These are phyloP conservation scores for Lecanosticta acicola DNA, from an alignment of 2,329 filamentous ascomycete species.

Conservation along the genomic window DNA sequence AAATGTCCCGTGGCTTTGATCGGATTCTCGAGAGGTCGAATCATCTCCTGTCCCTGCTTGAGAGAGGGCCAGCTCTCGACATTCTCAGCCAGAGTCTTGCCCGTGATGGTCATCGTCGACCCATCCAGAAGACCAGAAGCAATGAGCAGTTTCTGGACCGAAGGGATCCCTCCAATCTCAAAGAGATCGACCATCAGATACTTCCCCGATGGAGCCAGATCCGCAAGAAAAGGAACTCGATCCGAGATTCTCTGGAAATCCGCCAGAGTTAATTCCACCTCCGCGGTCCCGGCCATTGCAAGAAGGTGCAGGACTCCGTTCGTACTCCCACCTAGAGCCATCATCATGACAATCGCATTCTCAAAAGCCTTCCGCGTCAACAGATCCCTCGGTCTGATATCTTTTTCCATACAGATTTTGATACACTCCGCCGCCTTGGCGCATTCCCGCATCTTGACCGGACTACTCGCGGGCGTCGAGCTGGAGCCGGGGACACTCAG, in stretches of 20 bases:
- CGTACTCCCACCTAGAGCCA: constrained; percentile 84
- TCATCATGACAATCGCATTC: constrained; percentile 83
- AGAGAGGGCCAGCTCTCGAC: constrained; percentile 70
- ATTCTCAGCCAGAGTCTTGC: constrained; percentile 77
- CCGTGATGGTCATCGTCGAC: constrained; percentile 72
- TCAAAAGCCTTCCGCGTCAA: constrained; percentile 77
- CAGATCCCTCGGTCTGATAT: constrained; percentile 75
- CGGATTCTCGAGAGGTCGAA: constrained; percentile 71
- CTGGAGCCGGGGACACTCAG: constrained; percentile 77
- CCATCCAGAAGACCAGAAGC: constrained; percentile 72
- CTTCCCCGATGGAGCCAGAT: constrained; percentile 75
- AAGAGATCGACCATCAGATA: constrained; percentile 88
- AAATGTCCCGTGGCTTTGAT: constrained; percentile 85
- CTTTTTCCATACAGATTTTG: constrained; percentile 69
- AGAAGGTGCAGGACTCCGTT: constrained; percentile 86
- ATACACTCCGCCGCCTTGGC: constrained; percentile 74
- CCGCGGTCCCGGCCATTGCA: constrained; percentile 82
- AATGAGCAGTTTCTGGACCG: constrained; percentile 79
- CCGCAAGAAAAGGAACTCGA: constrained; percentile 79
- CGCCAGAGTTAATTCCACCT: constrained; percentile 69
- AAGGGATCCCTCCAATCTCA: constrained; percentile 76
- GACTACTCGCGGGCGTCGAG: constrained; percentile 72
- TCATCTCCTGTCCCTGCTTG: constrained; percentile 71
- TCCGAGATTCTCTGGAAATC: constrained; percentile 77
- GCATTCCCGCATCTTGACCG: constrained; percentile 82